Conservation (phyloP, 192 early-diverging fungal genomes). For the Borealophlyctis nickersoniae region DNA sequence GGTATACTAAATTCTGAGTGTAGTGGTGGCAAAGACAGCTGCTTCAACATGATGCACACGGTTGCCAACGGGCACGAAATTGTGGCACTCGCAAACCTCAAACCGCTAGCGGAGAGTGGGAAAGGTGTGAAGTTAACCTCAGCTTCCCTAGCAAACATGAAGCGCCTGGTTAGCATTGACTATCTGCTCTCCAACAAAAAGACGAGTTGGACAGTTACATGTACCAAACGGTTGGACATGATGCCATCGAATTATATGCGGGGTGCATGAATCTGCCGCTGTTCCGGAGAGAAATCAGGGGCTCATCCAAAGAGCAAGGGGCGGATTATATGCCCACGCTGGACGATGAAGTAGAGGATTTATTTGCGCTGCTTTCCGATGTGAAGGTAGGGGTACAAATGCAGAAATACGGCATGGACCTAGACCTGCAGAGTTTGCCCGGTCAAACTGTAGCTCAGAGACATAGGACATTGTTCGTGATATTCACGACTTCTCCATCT, state of each 20-base stretch:
- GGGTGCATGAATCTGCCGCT: slow-evolving; percentile 84
- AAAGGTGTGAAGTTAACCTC: too few relatives aligned
- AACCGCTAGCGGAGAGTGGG: slow-evolving; percentile 58
- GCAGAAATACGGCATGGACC: not conserved
- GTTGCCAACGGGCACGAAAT: slow-evolving; percentile 89
- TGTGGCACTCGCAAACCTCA: slow-evolving; percentile 88
- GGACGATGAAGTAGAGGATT: slow-evolving; percentile 93
- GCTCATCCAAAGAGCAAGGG: slow-evolving; percentile 59
- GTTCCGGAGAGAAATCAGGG: slow-evolving; percentile 71
- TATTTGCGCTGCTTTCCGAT: slow-evolving; percentile 67
- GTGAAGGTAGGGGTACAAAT: slow-evolving; percentile 57
- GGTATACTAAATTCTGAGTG: too few relatives aligned
- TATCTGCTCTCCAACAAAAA: too few relatives aligned
- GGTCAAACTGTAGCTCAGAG: not conserved
- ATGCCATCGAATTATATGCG: slow-evolving; percentile 75
- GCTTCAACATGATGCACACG: slow-evolving; percentile 94
- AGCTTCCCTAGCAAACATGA: too few relatives aligned
- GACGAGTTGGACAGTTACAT: slow-evolving; percentile 95
- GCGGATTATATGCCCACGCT: slow-evolving; percentile 65
- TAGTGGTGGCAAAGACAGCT: slow-evolving; percentile 92
- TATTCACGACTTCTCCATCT: too few relatives aligned
- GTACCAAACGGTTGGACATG: slow-evolving; percentile 97
- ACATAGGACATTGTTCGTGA: too few relatives aligned
- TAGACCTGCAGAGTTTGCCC: not conserved
- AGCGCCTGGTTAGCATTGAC: too few relatives aligned